phyloP scores from a whole-genome alignment of 192 early-diverging fungal species.

The Coemansia sp. region DNA sequence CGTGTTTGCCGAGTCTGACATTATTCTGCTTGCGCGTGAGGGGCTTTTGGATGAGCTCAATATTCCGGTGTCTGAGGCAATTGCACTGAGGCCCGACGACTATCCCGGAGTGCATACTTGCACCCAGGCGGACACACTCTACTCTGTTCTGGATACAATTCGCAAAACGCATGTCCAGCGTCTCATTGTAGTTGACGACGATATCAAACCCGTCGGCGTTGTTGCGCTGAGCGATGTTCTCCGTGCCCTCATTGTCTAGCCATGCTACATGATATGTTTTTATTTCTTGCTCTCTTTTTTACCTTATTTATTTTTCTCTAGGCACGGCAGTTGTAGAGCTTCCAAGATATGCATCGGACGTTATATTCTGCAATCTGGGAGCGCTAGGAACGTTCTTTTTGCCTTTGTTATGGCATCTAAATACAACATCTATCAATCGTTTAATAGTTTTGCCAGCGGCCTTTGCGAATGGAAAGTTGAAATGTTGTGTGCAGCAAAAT shows the following conservation, averaged over 20 bases:
- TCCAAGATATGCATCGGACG: not conserved
- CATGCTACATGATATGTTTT: not conserved
- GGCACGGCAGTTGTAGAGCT: not conserved
- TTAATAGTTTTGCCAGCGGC: too few species aligned
- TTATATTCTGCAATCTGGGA: not conserved
- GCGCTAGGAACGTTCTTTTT: too few species aligned
- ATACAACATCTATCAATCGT: too few species aligned
- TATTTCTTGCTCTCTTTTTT: not conserved
- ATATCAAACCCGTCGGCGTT: constrained; percentile 78
- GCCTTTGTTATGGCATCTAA: too few species aligned
- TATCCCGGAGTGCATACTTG: constrained; percentile 95
- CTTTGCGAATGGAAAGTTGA: too few species aligned
- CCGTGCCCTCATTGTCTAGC: constrained; percentile 47
- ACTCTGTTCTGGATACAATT: constrained; percentile 87
- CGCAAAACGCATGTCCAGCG: constrained; percentile 83
- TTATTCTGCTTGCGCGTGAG: constrained; percentile 73
- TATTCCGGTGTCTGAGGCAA: constrained; percentile 83
- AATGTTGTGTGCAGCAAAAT: too few species aligned
- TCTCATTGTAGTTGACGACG: constrained; percentile 85
- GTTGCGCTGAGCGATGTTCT: constrained; percentile 86
- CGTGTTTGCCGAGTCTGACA: constrained; percentile 96
- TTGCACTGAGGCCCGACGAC: constrained; percentile 82
- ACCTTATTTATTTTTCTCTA: not conserved
- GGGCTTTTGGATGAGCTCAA: constrained; percentile 68
- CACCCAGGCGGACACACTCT: constrained; percentile 80